Percentiles rank a stretch among this genome's conserved stretches.
phyloP scores from a whole-genome alignment of 202 grass and related monocot species.

The Panicum virgatum region DNA sequence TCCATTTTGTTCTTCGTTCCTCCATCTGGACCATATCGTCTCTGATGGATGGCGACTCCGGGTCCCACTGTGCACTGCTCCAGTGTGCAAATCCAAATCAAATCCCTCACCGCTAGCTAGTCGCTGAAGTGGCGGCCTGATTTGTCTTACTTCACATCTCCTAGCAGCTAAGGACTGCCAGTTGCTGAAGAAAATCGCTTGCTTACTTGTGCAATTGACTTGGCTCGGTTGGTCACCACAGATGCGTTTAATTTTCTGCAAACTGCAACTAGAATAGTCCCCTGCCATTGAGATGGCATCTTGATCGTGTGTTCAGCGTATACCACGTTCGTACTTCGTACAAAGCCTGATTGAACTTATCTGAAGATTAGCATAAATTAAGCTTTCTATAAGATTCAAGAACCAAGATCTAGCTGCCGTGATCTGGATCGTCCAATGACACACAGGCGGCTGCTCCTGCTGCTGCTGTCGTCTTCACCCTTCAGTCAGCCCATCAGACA shows the following conservation, averaged over 20 bases:
- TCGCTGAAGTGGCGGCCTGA: not conserved
- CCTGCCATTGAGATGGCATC: not conserved
- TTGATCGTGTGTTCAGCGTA: not conserved
- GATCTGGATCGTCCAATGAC: slow-evolving; percentile 13
- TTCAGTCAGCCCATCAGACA: not conserved
- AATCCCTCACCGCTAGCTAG: not conserved
- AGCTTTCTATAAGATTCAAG: not conserved
- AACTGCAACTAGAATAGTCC: not conserved
- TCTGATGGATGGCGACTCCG: not conserved
- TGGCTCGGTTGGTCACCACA: not conserved
- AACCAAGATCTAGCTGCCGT: not conserved
- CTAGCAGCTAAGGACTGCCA: not conserved
- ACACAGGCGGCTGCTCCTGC: not conserved
- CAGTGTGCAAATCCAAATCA: not conserved
- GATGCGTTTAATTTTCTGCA: not conserved
- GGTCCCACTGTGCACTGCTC: not conserved
- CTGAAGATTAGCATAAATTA: not conserved
- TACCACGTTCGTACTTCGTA: not conserved
- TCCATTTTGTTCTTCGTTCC: not conserved
- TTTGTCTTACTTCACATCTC: not conserved
- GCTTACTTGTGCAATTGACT: not conserved
- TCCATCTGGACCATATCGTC: not conserved
- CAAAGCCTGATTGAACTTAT: not conserved
- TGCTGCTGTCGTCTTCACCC: no score
- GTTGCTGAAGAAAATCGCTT: not conserved